These are phyloP conservation scores for Puccinia horiana DNA, from an alignment of 1,284 basidiomycete species.

Conservation along the genomic window DNA sequence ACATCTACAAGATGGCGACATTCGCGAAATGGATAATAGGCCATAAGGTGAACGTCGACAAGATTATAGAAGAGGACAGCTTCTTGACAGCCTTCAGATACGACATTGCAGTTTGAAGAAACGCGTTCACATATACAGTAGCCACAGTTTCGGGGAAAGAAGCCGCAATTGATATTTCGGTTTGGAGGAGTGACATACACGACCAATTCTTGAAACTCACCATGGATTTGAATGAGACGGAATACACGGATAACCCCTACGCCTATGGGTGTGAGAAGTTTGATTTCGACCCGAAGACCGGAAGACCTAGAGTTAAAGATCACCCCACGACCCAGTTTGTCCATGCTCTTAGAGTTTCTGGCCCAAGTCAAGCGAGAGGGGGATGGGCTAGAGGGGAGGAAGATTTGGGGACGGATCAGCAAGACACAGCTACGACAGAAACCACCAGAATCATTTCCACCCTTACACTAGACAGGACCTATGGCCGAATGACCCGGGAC, in stretches of 20 bases:
- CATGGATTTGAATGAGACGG: neutral
- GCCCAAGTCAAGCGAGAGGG: too few species aligned
- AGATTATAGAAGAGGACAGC: neutral
- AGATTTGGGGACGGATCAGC: too few species aligned
- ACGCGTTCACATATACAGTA: neutral
- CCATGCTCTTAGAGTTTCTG: too few species aligned
- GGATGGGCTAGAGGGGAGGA: too few species aligned
- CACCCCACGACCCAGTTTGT: too few species aligned
- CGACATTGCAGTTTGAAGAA: neutral
- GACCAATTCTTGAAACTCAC: neutral
- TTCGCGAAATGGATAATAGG: neutral
- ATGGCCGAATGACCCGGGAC: too few species aligned
- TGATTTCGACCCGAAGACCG: neutral
- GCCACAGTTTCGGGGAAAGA: neutral
- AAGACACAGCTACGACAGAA: too few species aligned
- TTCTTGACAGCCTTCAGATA: constrained; percentile 1
- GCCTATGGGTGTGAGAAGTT: neutral
- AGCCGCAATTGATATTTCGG: neutral
- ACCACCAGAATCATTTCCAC: too few species aligned
- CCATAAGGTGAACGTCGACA: constrained; percentile 1
- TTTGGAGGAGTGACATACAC: neutral
- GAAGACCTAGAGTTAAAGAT: neutral
- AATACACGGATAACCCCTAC: neutral
- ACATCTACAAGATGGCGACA: neutral
- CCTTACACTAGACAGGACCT: too few species aligned